phyloP scores from a whole-genome alignment of 208 protist species.

The Leishmania amazonensis region DNA sequence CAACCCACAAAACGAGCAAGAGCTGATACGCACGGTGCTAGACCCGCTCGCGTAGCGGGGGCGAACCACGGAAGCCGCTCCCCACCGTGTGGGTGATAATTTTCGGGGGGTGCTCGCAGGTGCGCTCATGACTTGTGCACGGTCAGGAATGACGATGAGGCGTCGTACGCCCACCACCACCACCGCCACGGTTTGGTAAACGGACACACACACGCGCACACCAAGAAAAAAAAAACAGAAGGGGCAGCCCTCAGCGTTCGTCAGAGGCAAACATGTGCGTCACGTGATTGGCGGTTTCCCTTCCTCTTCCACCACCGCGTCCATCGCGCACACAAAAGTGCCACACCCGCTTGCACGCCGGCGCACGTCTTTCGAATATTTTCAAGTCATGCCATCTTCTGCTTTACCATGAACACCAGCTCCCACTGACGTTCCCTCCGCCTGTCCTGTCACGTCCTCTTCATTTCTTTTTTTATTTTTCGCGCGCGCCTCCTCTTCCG shows the following conservation, averaged over 20 bases:
- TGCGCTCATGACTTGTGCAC: background rate
- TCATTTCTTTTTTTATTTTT: background rate
- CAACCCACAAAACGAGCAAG: constrained; percentile 18
- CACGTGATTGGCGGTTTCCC: background rate
- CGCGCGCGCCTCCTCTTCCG: background rate
- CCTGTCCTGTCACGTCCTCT: background rate
- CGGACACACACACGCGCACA: background rate
- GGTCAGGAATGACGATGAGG: background rate
- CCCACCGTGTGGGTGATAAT: background rate
- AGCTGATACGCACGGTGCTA: constrained; percentile 24
- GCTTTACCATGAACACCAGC: background rate
- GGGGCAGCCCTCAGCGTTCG: background rate
- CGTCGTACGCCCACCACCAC: background rate
- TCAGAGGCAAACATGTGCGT: background rate
- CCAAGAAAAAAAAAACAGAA: background rate
- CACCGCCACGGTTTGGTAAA: background rate
- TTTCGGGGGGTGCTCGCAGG: background rate
- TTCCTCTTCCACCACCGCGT: background rate
- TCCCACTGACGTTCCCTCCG: background rate
- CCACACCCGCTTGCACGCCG: background rate
- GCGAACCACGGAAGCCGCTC: no score
- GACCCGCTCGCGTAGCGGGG: constrained; percentile 14
- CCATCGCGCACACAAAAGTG: background rate
- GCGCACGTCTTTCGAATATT: background rate
- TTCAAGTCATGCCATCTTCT: background rate